A percentile compares a stretch with the other conserved stretches of the same genome.
Conservation (phyloP, 768 basidiomycete species). For the Pleurotus pulmonarius region DNA sequence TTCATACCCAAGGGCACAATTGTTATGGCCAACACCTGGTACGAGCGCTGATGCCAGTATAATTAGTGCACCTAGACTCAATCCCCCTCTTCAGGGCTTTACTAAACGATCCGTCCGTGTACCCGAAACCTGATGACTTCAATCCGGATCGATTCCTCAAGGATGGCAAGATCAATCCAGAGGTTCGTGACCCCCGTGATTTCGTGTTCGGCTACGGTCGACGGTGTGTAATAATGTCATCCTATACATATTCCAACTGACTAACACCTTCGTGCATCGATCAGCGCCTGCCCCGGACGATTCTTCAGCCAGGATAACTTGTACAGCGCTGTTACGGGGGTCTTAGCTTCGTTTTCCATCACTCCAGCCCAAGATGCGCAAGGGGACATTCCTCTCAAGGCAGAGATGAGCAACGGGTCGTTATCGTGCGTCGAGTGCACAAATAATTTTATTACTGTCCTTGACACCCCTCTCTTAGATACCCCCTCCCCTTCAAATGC, state of each 20-base stretch:
- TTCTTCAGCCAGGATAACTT: slow-evolving; percentile 18
- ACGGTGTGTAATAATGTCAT: neutral
- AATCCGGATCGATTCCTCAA: slow-evolving; percentile 10
- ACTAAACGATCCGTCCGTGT: neutral
- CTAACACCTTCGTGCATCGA: neutral
- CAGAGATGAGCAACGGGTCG: slow-evolving; percentile 15
- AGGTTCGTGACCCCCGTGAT: slow-evolving; percentile 9
- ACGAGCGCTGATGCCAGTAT: neutral
- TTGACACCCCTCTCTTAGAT: slow-evolving; percentile 6
- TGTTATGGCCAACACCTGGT: slow-evolving; percentile 28
- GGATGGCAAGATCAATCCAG: slow-evolving; percentile 11
- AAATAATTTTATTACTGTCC: neutral
- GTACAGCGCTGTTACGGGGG: slow-evolving; percentile 19
- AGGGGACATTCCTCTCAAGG: slow-evolving; percentile 12
- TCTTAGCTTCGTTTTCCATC: slow-evolving; percentile 21
- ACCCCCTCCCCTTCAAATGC: slow-evolving; percentile 21
- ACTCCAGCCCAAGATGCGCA: slow-evolving; percentile 14
- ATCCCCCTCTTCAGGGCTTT: neutral
- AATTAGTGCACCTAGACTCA: neutral
- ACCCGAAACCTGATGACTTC: neutral
- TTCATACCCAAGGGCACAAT: slow-evolving; percentile 27
- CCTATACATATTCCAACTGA: neutral
- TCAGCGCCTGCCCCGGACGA: slow-evolving; percentile 22
- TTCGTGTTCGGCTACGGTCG: slow-evolving; percentile 14
- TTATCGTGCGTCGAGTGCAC: slow-evolving; percentile 11